These are phyloP conservation scores for Ophiostoma novo-ulmi DNA, from an alignment of 2,329 filamentous ascomycete genomes.

Conservation along the genomic window DNA sequence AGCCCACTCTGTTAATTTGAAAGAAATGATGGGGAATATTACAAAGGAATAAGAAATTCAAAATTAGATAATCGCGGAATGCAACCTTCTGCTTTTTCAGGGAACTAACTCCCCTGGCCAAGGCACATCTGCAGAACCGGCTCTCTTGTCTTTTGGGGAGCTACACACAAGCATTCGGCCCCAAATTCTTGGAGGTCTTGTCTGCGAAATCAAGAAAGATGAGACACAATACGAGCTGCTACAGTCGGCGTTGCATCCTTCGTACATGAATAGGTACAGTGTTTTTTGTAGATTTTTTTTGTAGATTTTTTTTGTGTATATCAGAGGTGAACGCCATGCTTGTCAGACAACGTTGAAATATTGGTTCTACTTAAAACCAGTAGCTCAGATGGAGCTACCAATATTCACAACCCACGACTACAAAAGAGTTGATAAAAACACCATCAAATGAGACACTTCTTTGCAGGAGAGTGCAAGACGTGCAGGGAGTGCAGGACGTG, in stretches of 20 bases:
- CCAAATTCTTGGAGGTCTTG: not conserved
- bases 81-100: conserved; percentile 11
- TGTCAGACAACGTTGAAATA: not conserved
- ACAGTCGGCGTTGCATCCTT: not conserved
- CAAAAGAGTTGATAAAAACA: not conserved
- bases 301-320: too few species aligned
- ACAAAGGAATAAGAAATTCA: not conserved
- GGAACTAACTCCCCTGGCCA: conserved; percentile 8
- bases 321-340: not conserved
- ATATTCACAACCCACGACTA: not conserved
- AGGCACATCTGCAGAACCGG: conserved; percentile 1
- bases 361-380: not conserved
- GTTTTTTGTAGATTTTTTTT: too few species aligned
- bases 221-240: not conserved
- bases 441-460: conserved; percentile 7
- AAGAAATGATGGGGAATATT: not conserved
- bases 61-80: conserved; percentile 5
- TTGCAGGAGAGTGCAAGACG: not conserved
- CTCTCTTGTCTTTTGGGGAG: not conserved
- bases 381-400: not conserved
- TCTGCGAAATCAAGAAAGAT: conserved; percentile 13
- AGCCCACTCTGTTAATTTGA: conserved; percentile 5
- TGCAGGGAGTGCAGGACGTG: not conserved
- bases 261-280: too few species aligned
- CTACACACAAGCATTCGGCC: not conserved